Base-by-base conservation (phyloP, 371 early-diverging fungal species). In the Parasitella parasitica region DNA sequence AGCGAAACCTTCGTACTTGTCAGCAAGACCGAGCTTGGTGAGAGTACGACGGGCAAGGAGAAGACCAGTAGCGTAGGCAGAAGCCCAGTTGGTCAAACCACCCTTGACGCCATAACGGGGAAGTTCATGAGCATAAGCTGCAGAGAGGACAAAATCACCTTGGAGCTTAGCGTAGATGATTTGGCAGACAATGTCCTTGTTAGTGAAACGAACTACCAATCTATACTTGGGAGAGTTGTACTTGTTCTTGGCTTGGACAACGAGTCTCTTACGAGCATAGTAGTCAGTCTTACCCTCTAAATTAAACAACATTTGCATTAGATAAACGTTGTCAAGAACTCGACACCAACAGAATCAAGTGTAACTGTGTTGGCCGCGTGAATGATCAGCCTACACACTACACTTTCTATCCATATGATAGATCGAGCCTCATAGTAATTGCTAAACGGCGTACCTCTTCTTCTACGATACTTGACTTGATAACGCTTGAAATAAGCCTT, bases 271-370 rank as follows among this genome's bases (percentile, higher is more conserved):
- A 80, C 99, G 93, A 75, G 99, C 99, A 81, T 96, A 97, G 98
- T 99, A 99, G 89, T 99, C 99, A 75, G 99, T 99, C 93, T 99
- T 99, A 61, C 99, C 99, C 95, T 99, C 69, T 98, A 71, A n/a
- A n/a, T 39, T 11, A 15, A 18, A 11, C 32, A 20, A 41, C 6
- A 6, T 1, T 18, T 41, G 32, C 32, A 32, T 32, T 41, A 41
- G 41, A 18, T 41, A 16, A 16, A 20, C n/a, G 20, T 41, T 20
- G 7, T 7, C 16, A 7, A 41, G 16, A 41, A n/a, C n/a, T n/a
- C n/a, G 18, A 41, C 2, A 41, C 20, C 41, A 41, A 38, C 1
- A 13, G n/a, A 13, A 38, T 38, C 38, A 38, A 38, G 32, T 6
- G 32, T 32, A 32, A 32, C 11, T 32, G 6, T 32, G 32, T 32